Evolutionary conservation across 257 asterid genomes (phyloP), one percentile per base, ranked within the genome.

Genomic region (Datura wrightii): DNA sequence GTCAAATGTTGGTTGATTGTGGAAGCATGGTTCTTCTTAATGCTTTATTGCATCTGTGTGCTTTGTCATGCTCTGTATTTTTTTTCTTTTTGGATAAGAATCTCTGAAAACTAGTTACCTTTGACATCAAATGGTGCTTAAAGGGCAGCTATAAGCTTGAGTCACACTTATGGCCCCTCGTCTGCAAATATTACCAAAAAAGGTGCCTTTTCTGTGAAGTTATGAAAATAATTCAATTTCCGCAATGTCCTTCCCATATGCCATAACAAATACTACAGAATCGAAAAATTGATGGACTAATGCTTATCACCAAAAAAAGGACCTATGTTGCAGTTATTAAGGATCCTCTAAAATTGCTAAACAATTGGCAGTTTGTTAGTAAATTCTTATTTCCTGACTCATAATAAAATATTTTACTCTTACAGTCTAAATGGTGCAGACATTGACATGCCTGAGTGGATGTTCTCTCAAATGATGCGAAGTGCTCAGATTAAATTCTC

Each of bases 341-440:
- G 82, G 60, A 85, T 79, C 41, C 83, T 42, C 82, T n/a, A 39
- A 65, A 60, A 55, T 36, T 36, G 74, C 78, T 18, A 52, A 54
- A 15, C 56, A 59, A 14, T 44, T 53, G 83, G 71, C 56, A 50
- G 82, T 37, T 86, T 2, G 14, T 39, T 46, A 44, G 60, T 13
- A 44, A 4, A 44, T 5, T 74, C 78, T 37, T 80, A 52, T 87
- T 83, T 85, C 85, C 76, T 79, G 53, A 86, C 89, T 60, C 79
- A 59, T 87, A 83, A 89, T 87, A 80, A 92, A 92, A 88, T 90
- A 89, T 88, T 92, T 92, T 92, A 89, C 94, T 95, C 91, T 71
- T 89, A 90, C 99, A 96, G 99, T 93, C 89, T 96, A 88, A 94
- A 96, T 92, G 99, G 98, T 92, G 98, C 98, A 93, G 98, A 94